Conservation (phyloP, 148 eudicot genomes). For the Linanthus parryae region DNA sequence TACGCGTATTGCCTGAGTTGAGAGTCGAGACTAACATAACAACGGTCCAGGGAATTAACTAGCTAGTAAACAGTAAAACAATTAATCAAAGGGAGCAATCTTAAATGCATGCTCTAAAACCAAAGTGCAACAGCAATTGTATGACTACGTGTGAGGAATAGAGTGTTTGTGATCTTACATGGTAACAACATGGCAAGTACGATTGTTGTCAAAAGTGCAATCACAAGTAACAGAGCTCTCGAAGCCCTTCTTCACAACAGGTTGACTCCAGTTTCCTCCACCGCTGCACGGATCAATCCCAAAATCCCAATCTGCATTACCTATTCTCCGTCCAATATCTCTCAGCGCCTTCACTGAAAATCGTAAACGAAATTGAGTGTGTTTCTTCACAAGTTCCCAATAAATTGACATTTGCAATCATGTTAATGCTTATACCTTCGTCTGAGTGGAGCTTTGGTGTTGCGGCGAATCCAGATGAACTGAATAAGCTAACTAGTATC, state of each 20-base stretch:
- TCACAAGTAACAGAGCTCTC: constrained; percentile 38
- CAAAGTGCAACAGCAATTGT: too few species aligned
- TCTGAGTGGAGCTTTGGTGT: constrained; percentile 24
- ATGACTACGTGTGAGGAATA: too few species aligned
- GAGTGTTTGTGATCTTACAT: constrained; percentile 24
- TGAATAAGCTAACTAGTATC: too few species aligned
- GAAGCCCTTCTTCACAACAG: constrained; percentile 16
- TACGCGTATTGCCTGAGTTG: too few species aligned
- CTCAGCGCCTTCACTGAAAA: constrained; percentile 33
- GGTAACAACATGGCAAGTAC: constrained; percentile 31
- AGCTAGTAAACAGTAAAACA: too few species aligned
- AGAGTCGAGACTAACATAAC: too few species aligned
- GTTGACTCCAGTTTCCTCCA: constrained; percentile 32
- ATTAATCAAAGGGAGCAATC: too few species aligned
- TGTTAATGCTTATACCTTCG: constrained; percentile 19
- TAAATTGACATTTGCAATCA: neutral
- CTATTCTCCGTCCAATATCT: constrained; percentile 30
- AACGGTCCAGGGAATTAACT: too few species aligned
- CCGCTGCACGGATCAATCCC: constrained; percentile 39
- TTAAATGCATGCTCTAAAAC: too few species aligned
- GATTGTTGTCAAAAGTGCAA: constrained; percentile 31
- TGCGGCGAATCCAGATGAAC: constrained; percentile 14
- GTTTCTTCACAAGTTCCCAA: neutral
- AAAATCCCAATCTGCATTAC: constrained; percentile 46
- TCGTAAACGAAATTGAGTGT: neutral